phyloP scores from a whole-genome alignment of 495 filamentous ascomycete species.

The Poronia punctata region DNA sequence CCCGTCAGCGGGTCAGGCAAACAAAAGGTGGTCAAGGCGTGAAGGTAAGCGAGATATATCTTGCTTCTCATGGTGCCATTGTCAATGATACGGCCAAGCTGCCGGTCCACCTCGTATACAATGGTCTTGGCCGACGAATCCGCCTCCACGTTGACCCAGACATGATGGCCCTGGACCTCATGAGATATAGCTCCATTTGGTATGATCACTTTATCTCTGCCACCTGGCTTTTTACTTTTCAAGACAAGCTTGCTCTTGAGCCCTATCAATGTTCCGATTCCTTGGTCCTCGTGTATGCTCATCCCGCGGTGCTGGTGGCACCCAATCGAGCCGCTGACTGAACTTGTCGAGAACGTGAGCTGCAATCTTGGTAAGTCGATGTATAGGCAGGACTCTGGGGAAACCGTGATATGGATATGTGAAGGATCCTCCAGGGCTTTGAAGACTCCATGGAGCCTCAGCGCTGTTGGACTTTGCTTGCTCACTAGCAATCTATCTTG shows the following conservation, averaged over 20 bases:
- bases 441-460: conserved; percentile 26
- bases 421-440: conserved; percentile 28
- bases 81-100: conserved; percentile 42
- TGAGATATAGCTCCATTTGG: conserved; percentile 37
- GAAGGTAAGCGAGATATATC: conserved; percentile 47
- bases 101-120: conserved; percentile 39
- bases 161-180: conserved; percentile 24
- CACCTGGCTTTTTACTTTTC: conserved; percentile 10
- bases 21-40: conserved; percentile 54
- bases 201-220: conserved; percentile 42
- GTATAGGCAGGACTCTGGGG: not conserved
- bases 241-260: conserved; percentile 50
- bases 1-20: conserved; percentile 50
- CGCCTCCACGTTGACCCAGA: conserved; percentile 31
- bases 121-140: conserved; percentile 14
- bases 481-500: conserved; percentile 21
- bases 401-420: conserved; percentile 30
- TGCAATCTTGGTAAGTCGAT: conserved; percentile 43
- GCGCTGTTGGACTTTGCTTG: conserved; percentile 27
- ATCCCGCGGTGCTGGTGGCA: conserved; percentile 49
- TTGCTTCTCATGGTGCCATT: conserved; percentile 49
- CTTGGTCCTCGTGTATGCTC: conserved; percentile 44
- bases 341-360: conserved; percentile 39
- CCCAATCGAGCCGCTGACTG: conserved; percentile 22
- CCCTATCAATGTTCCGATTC: conserved; percentile 44